phyloP scores from a whole-genome alignment of 345 rosid species.

The Ceriops decandra region DNA sequence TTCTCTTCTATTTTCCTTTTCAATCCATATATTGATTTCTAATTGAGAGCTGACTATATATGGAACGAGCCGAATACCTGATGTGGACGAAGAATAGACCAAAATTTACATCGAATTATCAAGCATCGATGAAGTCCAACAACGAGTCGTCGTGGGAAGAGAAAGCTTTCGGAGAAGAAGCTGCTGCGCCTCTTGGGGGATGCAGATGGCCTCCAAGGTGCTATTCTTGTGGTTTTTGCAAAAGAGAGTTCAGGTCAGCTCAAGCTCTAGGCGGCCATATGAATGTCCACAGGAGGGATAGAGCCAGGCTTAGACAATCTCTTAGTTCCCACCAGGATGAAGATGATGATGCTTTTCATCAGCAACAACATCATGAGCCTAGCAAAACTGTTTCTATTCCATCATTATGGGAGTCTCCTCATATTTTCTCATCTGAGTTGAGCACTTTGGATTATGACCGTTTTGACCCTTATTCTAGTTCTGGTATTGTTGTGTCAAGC shows the following conservation, averaged over 20 bases:
- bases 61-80: conserved; percentile 43
- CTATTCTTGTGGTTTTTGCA: conserved; percentile 77
- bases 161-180: conserved; percentile 77
- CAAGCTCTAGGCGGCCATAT: conserved; percentile 95
- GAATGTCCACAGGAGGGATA: conserved; percentile 92
- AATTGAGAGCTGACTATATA: conserved; percentile 8
- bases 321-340: conserved; percentile 6
- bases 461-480: conserved; percentile 12
- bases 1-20: neutral
- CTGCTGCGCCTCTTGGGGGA: conserved; percentile 45
- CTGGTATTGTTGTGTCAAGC: conserved; percentile 6
- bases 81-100: conserved; percentile 35
- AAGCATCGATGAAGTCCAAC: conserved; percentile 10
- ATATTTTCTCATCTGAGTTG: conserved; percentile 10
- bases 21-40: neutral
- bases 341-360: conserved; percentile 5
- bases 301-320: conserved; percentile 72
- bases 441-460: conserved; percentile 7
- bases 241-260: conserved; percentile 78
- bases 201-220: conserved; percentile 87
- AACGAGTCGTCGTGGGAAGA: conserved; percentile 61
- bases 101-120: conserved; percentile 14
- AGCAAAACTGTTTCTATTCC: neutral
- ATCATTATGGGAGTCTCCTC: conserved; percentile 2
- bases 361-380: conserved; percentile 9